Evolutionary conservation across 2,329 filamentous ascomycete species (phyloP).

Genomic region (Cladosporium halotolerans): DNA sequence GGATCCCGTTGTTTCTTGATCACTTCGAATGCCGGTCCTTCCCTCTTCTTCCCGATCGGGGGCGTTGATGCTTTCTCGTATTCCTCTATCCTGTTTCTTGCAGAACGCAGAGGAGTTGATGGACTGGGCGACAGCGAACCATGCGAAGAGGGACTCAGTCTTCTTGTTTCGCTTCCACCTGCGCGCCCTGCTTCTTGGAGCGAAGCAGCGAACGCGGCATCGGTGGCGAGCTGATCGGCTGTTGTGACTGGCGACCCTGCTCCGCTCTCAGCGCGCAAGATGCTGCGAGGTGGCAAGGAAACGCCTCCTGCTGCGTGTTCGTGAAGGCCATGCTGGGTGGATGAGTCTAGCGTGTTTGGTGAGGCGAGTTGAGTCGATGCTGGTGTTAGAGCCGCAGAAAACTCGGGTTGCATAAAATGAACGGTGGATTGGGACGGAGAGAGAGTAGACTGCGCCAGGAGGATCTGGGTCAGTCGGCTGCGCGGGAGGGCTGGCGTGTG

Average conservation of each 20-base stretch:
- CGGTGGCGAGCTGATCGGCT: conserved; percentile 22
- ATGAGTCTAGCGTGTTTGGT: conserved; percentile 28
- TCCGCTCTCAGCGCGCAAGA: conserved; percentile 30
- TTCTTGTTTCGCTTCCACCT: conserved; percentile 11
- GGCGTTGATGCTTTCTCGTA: conserved; percentile 45
- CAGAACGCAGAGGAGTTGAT: conserved; percentile 34
- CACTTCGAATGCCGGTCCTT: conserved; percentile 47
- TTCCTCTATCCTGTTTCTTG: conserved; percentile 47
- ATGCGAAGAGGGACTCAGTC: conserved; percentile 22
- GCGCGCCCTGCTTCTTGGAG: conserved; percentile 17
- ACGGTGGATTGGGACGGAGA: conserved; percentile 28
- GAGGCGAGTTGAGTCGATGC: conserved; percentile 35
- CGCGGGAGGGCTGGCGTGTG: conserved; percentile 7
- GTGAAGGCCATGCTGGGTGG: conserved; percentile 56
- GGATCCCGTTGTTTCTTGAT: conserved; percentile 42
- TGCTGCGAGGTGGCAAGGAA: conserved; percentile 28
- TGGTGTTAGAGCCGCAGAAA: conserved; percentile 42
- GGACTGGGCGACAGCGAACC: conserved; percentile 7
- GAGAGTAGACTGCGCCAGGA: conserved; percentile 50
- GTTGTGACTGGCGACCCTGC: conserved; percentile 15
- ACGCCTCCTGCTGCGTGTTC: conserved; percentile 41
- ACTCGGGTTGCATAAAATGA: conserved; percentile 62
- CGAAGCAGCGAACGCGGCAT: conserved; percentile 24
- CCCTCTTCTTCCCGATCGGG: conserved; percentile 32
- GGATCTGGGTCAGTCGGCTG: conserved; percentile 44